Evolutionary conservation across 495 filamentous ascomycete genomes (phyloP), one percentile per base, ranked within the genome.

Genomic region (Talaromyces adpressus): DNA sequence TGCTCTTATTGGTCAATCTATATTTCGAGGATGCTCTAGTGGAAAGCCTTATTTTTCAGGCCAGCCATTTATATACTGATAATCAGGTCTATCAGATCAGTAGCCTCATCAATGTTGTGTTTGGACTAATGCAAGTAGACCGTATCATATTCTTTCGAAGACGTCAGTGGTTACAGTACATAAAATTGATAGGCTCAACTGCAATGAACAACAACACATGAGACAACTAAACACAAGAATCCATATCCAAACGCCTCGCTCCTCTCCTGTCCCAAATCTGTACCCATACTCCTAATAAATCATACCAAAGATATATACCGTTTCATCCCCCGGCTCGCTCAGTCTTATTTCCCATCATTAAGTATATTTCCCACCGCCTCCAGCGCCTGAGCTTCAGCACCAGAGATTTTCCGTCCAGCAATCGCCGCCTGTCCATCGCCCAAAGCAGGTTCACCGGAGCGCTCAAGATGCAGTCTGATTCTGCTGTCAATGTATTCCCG

Each of bases 401-500:
- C 71, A 54, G 75, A 74, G 59, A 80, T 77, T 45, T 71, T 77
- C 51, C 76, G 75, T 47, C 77, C 79, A 39, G 69, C 70, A 63
- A 80, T 65, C 16, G 77, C 70, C 4, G 74, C 59, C 53, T 77
- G 70, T 4, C 73, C 72, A 49, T 78, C 76, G 3, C 75, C 76
- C 57, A 76, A 67, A 1, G 73, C 71, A 27, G 78, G 67, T 53
- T 80, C 77, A 1, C 77, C 79, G 52, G 77, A 70, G 8, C 79
- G 75, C 59, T 81, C 77, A 0, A 81, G 70, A 60, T 81, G 79
- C 29, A 81, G 70, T 63, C 72, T 70, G 51, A 81, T 80, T 63
- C 91, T 83, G 61, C 81, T 80, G 74, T 95, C 91, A 53, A 94
- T 87, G 74, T 94, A 95, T 66, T 88, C 84, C 58, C 85, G 77